Base-by-base conservation (phyloP, 768 basidiomycete species). In the Sarcomyxa edulis region DNA sequence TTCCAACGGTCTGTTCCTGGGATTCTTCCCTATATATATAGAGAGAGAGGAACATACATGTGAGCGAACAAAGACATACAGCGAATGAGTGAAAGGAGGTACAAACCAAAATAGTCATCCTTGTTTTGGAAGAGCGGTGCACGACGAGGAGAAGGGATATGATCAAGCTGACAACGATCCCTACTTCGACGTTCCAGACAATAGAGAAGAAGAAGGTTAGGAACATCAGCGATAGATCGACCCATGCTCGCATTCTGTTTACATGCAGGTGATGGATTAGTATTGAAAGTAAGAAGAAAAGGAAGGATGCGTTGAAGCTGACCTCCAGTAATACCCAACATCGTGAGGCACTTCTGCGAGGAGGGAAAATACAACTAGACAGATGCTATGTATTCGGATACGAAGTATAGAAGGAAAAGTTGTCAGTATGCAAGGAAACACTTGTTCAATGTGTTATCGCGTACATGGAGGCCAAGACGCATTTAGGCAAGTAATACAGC, bases 1-100 rank as follows among this genome's bases (percentile, higher is more conserved):
- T 84, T 89, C 92, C 93, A 99, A 39, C 78, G 64, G 42, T 89
- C 78, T 0, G 93, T 95, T 3, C 85, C 87, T 2, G 90, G 93
- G 29, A 97, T 75, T 7, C 85, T 77, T 7, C 94, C 94, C 85
- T 90, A 39, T 6, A 26, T 4, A 29, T 31, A 19, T 18, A 32
- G 23, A 30, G 12, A 16, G 16, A 25, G 30, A 11, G 22, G 21
- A 18, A 7, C 7, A n/a, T 3, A 12, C 15, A 28, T 19, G 3
- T 21, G 8, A 30, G n/a, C n/a, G n/a, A 16, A 30, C 14, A 18
- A 36, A 39, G 11, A 27, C 4, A 39, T 37, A 0, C 15, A 39
- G n/a, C 14, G 25, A 35, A 30, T 3, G 19, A 14, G 8, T 11
- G 22, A 38, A 6, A 23, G 46, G 5, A 15, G 22, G 20, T 7